These are phyloP conservation scores for Agastache rugosa DNA, from an alignment of 257 asterid species.

Conservation along the genomic window DNA sequence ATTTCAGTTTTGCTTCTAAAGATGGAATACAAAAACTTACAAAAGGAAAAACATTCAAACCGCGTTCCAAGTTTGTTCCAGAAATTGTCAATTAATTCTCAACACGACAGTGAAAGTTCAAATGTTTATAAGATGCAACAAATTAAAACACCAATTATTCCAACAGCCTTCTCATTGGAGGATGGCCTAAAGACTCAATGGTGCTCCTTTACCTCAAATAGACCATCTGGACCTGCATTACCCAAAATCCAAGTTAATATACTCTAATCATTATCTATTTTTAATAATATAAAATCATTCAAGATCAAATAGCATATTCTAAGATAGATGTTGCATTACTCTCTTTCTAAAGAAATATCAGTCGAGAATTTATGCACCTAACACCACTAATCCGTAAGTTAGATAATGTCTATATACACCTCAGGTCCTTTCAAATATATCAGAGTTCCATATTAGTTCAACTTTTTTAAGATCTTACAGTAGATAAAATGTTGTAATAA, in stretches of 20 bases:
- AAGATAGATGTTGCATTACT: neutral
- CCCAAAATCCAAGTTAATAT: conserved; percentile 13
- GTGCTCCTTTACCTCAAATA: conserved; percentile 63
- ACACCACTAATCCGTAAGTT: neutral
- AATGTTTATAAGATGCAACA: conserved; percentile 30
- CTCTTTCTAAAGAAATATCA: neutral
- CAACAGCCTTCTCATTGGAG: conserved; percentile 9
- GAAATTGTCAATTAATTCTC: conserved; percentile 9
- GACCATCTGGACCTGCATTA: conserved; percentile 87
- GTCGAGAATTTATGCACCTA: neutral
- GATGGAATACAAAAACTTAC: neutral
- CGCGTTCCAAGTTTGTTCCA: neutral
- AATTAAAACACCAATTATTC: conserved; percentile 37
- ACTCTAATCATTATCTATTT: neutral
- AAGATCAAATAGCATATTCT: neutral
- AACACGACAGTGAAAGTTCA: conserved; percentile 28
- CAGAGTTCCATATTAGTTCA: neutral
- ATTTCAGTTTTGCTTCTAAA: conserved; percentile 10
- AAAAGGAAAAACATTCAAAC: conserved; percentile 25
- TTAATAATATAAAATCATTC: neutral
- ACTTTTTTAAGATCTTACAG: neutral
- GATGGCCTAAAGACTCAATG: conserved; percentile 35
- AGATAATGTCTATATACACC: neutral
- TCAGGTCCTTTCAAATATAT: neutral
- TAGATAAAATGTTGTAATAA: neutral